These are phyloP conservation scores for Gossypium rotundifolium DNA, from an alignment of 345 rosid genomes.

Conservation along the genomic window DNA sequence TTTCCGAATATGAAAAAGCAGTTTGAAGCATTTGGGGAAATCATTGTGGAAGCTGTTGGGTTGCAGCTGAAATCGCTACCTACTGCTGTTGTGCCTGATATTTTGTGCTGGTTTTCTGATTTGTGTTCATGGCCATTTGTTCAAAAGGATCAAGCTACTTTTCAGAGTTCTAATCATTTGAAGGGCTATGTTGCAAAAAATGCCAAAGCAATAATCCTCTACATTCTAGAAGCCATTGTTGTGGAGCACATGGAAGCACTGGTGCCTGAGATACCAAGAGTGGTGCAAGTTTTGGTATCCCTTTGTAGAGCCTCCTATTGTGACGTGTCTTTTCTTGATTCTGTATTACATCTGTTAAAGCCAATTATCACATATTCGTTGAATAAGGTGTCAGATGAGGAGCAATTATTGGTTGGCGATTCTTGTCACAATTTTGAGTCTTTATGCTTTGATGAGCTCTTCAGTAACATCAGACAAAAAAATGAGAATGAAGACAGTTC, in stretches of 20 bases:
- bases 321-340: constrained; percentile 60
- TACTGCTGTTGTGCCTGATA: constrained; percentile 52
- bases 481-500: constrained; percentile 30
- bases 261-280: constrained; percentile 75
- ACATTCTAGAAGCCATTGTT: constrained; percentile 61
- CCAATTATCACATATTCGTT: constrained; percentile 73
- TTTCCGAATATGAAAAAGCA: constrained; percentile 66
- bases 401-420: constrained; percentile 38
- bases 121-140: constrained; percentile 58
- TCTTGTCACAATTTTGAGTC: constrained; percentile 65
- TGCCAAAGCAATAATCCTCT: constrained; percentile 72
- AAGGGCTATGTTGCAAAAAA: constrained; percentile 67
- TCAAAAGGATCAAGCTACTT: constrained; percentile 20
- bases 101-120: constrained; percentile 85
- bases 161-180: constrained; percentile 28
- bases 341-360: constrained; percentile 46
- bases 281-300: constrained; percentile 62
- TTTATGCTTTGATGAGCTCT: constrained; percentile 67
- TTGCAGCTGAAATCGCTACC: constrained; percentile 63
- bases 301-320: constrained; percentile 59
- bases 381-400: constrained; percentile 47
- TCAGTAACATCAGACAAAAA: constrained; percentile 37
- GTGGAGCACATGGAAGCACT: constrained; percentile 73
- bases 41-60: constrained; percentile 70
- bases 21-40: constrained; percentile 63